These are phyloP conservation scores for Juncus effusus DNA, from an alignment of 176 grass and related monocot species.

Conservation along the genomic window DNA sequence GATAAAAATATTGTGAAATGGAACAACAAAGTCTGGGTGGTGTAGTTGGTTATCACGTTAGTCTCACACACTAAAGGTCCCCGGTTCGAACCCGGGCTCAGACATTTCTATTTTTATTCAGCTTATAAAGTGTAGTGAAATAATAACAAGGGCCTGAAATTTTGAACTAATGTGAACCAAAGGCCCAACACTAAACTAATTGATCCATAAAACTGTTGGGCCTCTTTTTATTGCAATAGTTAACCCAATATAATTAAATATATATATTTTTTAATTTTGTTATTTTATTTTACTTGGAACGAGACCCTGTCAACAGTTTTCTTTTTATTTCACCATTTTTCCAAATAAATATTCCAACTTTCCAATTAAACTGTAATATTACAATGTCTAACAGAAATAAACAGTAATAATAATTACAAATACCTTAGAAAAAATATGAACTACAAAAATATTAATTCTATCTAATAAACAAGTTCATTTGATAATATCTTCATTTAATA, in stretches of 20 bases:
- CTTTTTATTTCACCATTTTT: too few relatives aligned
- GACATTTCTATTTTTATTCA: conserved; percentile 14
- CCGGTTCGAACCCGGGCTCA: conserved; percentile 47
- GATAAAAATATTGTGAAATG: not conserved
- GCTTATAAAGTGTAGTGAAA: not conserved
- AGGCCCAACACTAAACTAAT: too few relatives aligned
- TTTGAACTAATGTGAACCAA: too few relatives aligned
- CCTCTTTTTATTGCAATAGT: too few relatives aligned
- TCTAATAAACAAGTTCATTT: not conserved
- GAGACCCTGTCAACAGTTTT: too few relatives aligned
- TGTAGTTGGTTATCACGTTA: conserved; percentile 49
- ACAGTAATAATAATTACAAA: not conserved
- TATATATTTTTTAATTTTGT: too few relatives aligned
- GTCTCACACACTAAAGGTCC: conserved; percentile 52
- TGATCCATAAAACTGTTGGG: too few relatives aligned
- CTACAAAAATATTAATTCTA: not conserved
- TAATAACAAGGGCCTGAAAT: not conserved
- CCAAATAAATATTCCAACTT: too few relatives aligned
- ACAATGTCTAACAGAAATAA: too few relatives aligned
- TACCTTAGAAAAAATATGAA: not conserved
- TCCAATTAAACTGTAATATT: too few relatives aligned
- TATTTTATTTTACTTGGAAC: too few relatives aligned
- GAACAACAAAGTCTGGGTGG: conserved; percentile 25
- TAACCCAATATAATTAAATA: too few relatives aligned
- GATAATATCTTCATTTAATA: not conserved